A percentile compares a stretch with the other conserved stretches of the same genome.
These are phyloP conservation scores for Macaranga tanarius DNA, from an alignment of 441 rosid species.

Conservation along the genomic window DNA sequence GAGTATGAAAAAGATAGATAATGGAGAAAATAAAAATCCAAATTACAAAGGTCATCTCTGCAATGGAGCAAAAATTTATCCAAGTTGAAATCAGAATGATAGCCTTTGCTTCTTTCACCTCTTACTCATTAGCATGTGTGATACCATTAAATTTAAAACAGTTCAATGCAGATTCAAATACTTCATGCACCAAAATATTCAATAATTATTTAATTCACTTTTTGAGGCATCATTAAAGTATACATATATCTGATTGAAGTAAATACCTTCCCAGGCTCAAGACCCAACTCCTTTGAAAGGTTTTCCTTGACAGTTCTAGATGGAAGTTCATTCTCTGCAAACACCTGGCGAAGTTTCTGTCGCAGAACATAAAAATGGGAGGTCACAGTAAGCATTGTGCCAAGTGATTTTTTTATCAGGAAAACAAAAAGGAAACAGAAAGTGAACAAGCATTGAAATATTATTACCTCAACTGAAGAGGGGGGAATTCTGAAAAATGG, in stretches of 20 bases:
- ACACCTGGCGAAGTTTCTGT: slow-evolving; percentile 91
- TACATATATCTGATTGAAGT: slow-evolving; percentile 9
- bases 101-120: neutral
- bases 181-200: neutral
- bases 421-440: neutral
- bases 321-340: slow-evolving; percentile 93
- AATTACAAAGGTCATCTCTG: slow-evolving; percentile 1
- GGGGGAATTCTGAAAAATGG: slow-evolving; percentile 69
- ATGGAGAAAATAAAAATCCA: slow-evolving; percentile 16
- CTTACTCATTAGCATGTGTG: neutral
- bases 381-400: slow-evolving; percentile 16
- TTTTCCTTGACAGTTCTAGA: slow-evolving; percentile 67
- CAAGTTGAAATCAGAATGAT: neutral
- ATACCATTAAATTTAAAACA: neutral
- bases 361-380: slow-evolving; percentile 30
- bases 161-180: neutral
- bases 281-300: slow-evolving; percentile 80
- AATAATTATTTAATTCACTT: neutral
- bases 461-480: slow-evolving; percentile 72
- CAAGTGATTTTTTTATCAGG: neutral
- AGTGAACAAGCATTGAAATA: neutral
- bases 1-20: slow-evolving; percentile 20
- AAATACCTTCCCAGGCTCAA: slow-evolving; percentile 79
- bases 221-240: neutral
- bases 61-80: neutral